phyloP scores from a whole-genome alignment of 192 early-diverging fungal genomes.

The Linnemannia hyalina region DNA sequence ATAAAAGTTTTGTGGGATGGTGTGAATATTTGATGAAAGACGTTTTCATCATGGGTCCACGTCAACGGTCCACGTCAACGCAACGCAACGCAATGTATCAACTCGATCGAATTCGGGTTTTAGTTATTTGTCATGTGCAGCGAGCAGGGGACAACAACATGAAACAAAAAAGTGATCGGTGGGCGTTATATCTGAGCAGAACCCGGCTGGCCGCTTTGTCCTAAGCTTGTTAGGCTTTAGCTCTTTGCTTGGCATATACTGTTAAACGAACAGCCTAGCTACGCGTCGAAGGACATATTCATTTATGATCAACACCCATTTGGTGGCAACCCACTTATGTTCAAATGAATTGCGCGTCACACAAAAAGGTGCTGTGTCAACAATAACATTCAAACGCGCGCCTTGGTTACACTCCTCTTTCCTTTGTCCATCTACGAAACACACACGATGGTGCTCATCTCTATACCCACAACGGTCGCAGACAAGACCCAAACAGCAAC shows the following conservation, averaged over 20 bases:
- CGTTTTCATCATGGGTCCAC: not conserved
- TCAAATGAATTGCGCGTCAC: slow-evolving; percentile 15
- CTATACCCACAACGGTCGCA: slow-evolving; percentile 34
- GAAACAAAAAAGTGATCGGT: not conserved
- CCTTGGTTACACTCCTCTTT: not conserved
- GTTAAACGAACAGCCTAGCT: too few relatives aligned
- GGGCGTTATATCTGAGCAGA: not conserved
- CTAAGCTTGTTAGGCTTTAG: too few relatives aligned
- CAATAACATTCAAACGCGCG: not conserved
- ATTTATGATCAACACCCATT: not conserved
- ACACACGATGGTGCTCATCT: slow-evolving; percentile 40
- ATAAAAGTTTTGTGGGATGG: not conserved
- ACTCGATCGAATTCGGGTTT: not conserved
- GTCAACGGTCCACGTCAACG: not conserved
- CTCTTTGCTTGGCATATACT: too few relatives aligned
- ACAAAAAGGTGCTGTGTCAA: not conserved
- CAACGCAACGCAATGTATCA: not conserved
- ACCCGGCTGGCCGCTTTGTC: not conserved
- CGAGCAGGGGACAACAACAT: too few relatives aligned
- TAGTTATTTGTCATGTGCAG: not conserved
- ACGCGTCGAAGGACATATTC: not conserved
- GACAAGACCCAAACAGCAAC: not conserved
- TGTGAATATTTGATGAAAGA: not conserved
- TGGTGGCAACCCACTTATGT: not conserved
- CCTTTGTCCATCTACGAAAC: not conserved